phyloP scores from a whole-genome alignment of 1,139 yeast genomes.

The Pichia sp. region DNA sequence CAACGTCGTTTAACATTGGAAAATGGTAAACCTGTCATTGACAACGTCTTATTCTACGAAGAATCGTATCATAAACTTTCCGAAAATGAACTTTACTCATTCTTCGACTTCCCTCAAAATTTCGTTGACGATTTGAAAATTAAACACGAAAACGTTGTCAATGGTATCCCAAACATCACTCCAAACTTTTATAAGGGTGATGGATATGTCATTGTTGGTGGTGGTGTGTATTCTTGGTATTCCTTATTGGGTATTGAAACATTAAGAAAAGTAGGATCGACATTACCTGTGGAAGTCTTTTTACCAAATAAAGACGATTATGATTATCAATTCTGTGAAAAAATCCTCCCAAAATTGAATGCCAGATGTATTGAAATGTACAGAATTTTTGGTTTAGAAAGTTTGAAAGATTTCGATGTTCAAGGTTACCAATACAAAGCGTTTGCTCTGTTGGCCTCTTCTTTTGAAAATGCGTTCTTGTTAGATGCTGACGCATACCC shows the following conservation, averaged over 20 bases:
- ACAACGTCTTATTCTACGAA: slow-evolving; percentile 18
- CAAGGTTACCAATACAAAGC: slow-evolving; percentile 52
- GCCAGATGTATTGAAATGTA: slow-evolving; percentile 40
- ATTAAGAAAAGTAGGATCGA: slow-evolving; percentile 52
- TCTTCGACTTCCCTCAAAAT: slow-evolving; percentile 20
- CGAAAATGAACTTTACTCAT: slow-evolving; percentile 15
- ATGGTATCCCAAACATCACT: slow-evolving; percentile 16
- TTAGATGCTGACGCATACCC: slow-evolving; percentile 51
- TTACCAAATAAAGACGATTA: slow-evolving; percentile 38
- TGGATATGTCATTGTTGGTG: slow-evolving; percentile 77
- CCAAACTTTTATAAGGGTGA: slow-evolving; percentile 43
- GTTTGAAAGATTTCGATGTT: slow-evolving; percentile 25
- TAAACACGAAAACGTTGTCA: slow-evolving; percentile 20
- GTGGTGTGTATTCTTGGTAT: slow-evolving; percentile 68
- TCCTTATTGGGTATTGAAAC: slow-evolving; percentile 57
- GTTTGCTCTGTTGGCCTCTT: slow-evolving; percentile 43
- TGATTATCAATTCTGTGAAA: slow-evolving; percentile 38
- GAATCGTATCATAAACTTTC: slow-evolving; percentile 14
- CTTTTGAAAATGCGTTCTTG: slow-evolving; percentile 43
- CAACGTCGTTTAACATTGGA: slow-evolving; percentile 13
- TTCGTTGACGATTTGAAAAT: slow-evolving; percentile 19
- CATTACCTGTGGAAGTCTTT: slow-evolving; percentile 67
- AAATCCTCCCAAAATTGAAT: slow-evolving; percentile 35
- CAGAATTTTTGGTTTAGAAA: slow-evolving; percentile 27
- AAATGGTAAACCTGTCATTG: slow-evolving; percentile 18